Evolutionary conservation across 1,284 basidiomycete genomes (phyloP), one percentile per base, ranked within the genome.

Genomic region (Rhizoctonia solani): DNA sequence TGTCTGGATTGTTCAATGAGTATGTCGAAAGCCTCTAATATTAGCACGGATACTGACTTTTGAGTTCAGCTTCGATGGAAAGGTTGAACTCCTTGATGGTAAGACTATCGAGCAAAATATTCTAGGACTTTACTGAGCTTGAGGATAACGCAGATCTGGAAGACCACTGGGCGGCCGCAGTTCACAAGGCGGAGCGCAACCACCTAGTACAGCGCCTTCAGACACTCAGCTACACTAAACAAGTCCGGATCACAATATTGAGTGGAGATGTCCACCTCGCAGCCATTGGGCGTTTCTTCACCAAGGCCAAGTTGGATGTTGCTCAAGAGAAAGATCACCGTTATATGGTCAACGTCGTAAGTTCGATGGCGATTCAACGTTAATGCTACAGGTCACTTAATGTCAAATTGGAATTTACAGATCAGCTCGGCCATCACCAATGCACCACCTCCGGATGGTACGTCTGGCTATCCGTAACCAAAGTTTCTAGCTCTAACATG

Each of bases 151-250:
- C 37, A 73, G 79, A 81, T 68, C 74, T 74, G 13, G 75, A 74
- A 34, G 76, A 76, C 65, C 76, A 76, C 71, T 76, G 75, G 67
- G 63, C 67, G 39, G 67, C 67, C 19, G 74, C 69, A 21, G 72
- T 72, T 2, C 80, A 81, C 72, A 81, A 81, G 71, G 71, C 72
- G 23, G 81, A 81, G 68, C 75, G 80, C 25, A 82, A 82, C 69
- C 74, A 73, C 69, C 74, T 81, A 30, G 72, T 82, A 11, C 72
- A 75, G 58, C 73, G 76, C 13, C 72, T 74, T 46, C 75, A 76
- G 70, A 59, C 73, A 16, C 70, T 77, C 29, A 74, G 76, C 0
- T 39, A 71, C 25, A 61, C 71, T 23, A 73, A 74, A 56, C 69
- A 74, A 23, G 42, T 78, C 6, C 75, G 77, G 14, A 71, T 79